Evolutionary conservation across 164 flowering plant genomes (phyloP), one percentile per base, ranked within the genome.

Genomic region (Vitis amurensis): DNA sequence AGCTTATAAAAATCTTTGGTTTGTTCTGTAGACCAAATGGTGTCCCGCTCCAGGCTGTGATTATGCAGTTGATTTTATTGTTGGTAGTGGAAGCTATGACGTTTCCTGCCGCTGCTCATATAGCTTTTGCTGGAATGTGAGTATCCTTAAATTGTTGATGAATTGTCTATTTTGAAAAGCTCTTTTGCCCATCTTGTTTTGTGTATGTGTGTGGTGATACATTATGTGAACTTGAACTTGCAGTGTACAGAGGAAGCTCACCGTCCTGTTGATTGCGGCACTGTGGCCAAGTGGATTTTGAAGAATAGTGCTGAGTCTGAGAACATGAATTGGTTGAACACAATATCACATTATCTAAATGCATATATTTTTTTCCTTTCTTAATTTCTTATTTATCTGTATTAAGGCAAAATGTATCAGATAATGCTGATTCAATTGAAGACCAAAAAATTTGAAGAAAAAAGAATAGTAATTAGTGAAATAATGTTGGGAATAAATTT

Each of bases 31-130:
- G 86, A 83, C 80, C 48, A 85, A 85, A 52, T 85, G 88, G 88
- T 85, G 88, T 71, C 88, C 88, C 12, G 88, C 85, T 50, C 85
- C 86, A 1, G 88, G 84, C 12, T 88, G 91, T 77, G 89, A 83
- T 13, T 80, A 73, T 75, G 89, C 88, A 11, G 79, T 88, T 16
- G 84, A 83, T 56, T 81, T 72, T 74, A 64, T 61, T 50, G 73
- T 69, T 55, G 83, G 80, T 10, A 77, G 79, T 74, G 86, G 72
- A 17, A 79, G 53, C 68, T 84, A 74, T 75, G 88, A 84, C 71
- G 88, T 86, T 51, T 61, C 74, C 11, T 88, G 89, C 60, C 76
- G 48, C 14, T 88, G 91, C 71, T 72, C 82, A 0, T 68, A 76
- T 48, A 74, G 80, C 63, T 86, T 88, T 71, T 88, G 91, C 69